phyloP scores from a whole-genome alignment of 208 protist genomes.

The Crithidia expoeki region DNA sequence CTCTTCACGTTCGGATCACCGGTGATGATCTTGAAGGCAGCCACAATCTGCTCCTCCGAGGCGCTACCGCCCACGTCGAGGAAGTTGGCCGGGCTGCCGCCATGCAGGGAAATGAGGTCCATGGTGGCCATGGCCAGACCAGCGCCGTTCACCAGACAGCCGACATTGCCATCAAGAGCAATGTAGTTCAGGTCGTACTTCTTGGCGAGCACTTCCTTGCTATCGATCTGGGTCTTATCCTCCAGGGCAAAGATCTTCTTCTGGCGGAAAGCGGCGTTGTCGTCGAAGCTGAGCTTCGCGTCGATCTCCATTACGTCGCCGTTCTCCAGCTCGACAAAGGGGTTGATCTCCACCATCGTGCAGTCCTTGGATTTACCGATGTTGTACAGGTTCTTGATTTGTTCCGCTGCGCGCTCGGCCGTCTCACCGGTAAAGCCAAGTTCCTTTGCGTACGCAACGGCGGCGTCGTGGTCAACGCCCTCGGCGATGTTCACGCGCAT shows the following conservation, averaged over 20 bases:
- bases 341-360: conserved; percentile 99
- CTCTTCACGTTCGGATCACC: conserved; percentile 93
- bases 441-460: conserved; percentile 80
- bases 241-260: conserved; percentile 94
- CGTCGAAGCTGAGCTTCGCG: conserved; percentile 99
- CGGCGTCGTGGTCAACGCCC: conserved; percentile 90
- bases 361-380: conserved; percentile 97
- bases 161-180: conserved; percentile 98
- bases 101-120: conserved; percentile 99
- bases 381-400: conserved; percentile 97
- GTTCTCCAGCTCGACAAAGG: conserved; percentile 96
- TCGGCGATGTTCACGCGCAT: conserved; percentile 94
- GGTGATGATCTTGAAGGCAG: conserved; percentile 98
- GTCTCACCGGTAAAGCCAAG: conserved; percentile 90
- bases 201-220: conserved; percentile 95
- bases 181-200: conserved; percentile 99
- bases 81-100: conserved; percentile 99
- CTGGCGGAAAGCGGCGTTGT: conserved; percentile 98
- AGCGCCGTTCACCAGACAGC: conserved; percentile 98
- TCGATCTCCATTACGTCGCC: conserved; percentile 97
- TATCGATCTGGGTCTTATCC: conserved; percentile 95
- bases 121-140: conserved; percentile 99
- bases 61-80: conserved; percentile 98
- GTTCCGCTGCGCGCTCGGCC: conserved; percentile 82
- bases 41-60: conserved; percentile 92